Evolutionary conservation across 108 stramenopile genomes (phyloP), one percentile per base, ranked within the genome.

Genomic region (Nannochloropsis gaditana): DNA sequence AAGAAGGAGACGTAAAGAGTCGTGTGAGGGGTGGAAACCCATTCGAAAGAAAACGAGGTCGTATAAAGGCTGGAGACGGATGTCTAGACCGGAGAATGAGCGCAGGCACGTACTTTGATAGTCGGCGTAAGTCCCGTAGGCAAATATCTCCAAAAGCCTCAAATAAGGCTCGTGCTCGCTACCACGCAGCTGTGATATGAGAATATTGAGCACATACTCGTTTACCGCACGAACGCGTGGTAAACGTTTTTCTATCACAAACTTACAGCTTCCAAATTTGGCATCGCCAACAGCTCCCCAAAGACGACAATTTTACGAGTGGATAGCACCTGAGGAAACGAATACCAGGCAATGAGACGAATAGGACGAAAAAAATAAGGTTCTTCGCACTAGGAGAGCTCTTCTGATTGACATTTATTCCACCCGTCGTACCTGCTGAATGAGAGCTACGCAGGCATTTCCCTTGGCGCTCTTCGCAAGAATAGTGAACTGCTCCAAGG

Each of bases 401-500:
- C 31, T 31, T 31, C 31, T 31, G 31, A 5, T 45, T 6, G 31
- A 80, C 43, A 31, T 31, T 31, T 31, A 31, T 31, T 31, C 31
- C 31, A 31, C 31, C 31, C 31, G 31, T n/a, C 59, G 15, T 73
- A 73, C 59, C 85, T 91, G 91, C 89, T 92, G 91, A 44, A 92
- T 88, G 15, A 92, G 83, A 15, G 87, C 90, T 44, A 86, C 91
- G 88, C 91, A 91, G 11, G 91, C 91, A 9, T 85, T 85, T 11
- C 89, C 91, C 42, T 90, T 90, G n/a, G 86, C 81, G 10, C 85
- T 45, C 88, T 90, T 90, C 5, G 91, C 91, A 1, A 92, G 85
- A 43, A 90, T 42, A 17, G 88, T 86, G 84, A 91, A 92, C 85
- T 92, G 91, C 87, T 91, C 91, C 80, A 92, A 85, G 17, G 83